Evolutionary conservation across 192 early-diverging fungal species (phyloP), one percentile per base, ranked within the genome.

Genomic region (Entomortierella parvispora): DNA sequence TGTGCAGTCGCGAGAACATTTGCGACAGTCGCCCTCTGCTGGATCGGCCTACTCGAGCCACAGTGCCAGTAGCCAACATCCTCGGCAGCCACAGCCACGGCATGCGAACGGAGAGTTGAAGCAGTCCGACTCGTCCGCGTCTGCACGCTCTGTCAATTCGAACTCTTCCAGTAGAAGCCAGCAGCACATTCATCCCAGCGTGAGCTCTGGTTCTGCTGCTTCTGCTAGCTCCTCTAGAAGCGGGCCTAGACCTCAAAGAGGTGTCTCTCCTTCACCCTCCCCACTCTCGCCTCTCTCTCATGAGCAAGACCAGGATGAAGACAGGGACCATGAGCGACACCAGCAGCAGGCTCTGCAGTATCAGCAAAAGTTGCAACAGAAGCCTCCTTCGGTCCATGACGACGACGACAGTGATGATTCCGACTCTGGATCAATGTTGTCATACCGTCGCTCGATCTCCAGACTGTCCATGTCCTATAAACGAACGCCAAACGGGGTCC

Each of bases 341-440:
- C 29, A 43, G 20, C 32, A 76, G 47, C 72, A 76, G 29, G 72
- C 72, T 33, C 15, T 68, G 28, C 57, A 68, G 32, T 76, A 62
- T 44, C 72, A 76, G n/a, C 64, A 76, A 57, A 53, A 68, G 33
- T 59, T 76, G 10, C 74, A 77, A 33, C 74, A 77, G 20, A 77
- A 77, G 55, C 65, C 65, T 25, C 74, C 74, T 0, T 63, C 65
- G 14, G 28, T 46, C 5, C 50, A 77, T 48, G 66, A 48, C 2
- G 65, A 68, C 2, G 72, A 68, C 8, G 66, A 63, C 15, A 62
- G 65, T 45, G 74, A 77, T 15, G 74, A 77, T 46, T 68, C 65
- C 4, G 74, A 77, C 32, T 68, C 74, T 7, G 55, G 74, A 18
- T 77, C 74, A 23, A 68, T 77, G 65, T 23, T 77, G 9, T 77